phyloP scores from a whole-genome alignment of 495 filamentous ascomycete species.

The Aspergillus ostianus region DNA sequence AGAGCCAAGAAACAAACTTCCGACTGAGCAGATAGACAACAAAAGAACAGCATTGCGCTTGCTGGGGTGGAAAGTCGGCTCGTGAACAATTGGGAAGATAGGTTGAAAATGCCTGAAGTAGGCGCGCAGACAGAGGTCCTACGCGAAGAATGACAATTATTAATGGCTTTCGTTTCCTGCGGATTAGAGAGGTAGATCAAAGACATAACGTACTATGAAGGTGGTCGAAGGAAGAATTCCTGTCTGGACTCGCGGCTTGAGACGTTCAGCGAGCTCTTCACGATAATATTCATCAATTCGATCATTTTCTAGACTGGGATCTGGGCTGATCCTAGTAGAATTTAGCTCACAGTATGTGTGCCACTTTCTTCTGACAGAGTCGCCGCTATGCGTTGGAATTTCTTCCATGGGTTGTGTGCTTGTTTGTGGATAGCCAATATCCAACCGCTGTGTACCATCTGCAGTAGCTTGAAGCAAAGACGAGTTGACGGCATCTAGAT shows the following conservation, averaged over 20 bases:
- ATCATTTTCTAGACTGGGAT: background rate
- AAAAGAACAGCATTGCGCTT: slow-evolving; percentile 10
- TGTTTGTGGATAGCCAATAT: background rate
- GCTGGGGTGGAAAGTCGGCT: slow-evolving; percentile 2
- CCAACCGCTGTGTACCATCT: background rate
- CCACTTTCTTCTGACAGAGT: background rate
- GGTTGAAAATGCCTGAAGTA: background rate
- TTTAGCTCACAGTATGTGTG: background rate
- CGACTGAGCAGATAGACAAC: slow-evolving; percentile 14
- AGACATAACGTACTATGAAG: background rate
- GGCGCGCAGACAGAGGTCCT: background rate
- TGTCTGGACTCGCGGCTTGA: background rate
- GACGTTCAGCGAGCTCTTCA: background rate
- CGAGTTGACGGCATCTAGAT: background rate
- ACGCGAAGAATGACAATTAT: background rate
- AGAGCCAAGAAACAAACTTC: slow-evolving; percentile 13
- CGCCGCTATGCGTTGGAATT: background rate
- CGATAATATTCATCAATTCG: background rate
- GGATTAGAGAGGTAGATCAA: background rate
- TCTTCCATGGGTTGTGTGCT: background rate
- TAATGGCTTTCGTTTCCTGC: too few species aligned
- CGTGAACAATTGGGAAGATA: slow-evolving; percentile 1
- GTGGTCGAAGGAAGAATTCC: background rate
- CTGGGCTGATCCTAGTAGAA: background rate
- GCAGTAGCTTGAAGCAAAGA: background rate